Conservation (phyloP, 345 rosid genomes). For the Brassica juncea region DNA sequence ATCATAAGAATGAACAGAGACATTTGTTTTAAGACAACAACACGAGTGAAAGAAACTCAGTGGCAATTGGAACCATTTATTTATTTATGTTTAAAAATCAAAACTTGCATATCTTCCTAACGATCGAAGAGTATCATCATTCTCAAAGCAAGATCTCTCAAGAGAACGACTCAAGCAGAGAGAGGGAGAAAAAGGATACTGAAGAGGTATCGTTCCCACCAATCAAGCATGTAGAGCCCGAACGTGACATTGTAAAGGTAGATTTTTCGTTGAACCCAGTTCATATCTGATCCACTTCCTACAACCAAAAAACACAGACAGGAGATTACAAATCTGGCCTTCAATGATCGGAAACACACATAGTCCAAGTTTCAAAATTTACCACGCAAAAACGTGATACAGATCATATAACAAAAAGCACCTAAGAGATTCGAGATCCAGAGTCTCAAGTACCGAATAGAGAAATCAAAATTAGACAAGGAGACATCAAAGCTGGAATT, state of each 20-base stretch:
- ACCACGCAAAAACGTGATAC: not conserved
- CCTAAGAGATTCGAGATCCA: not conserved
- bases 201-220: constrained; percentile 99
- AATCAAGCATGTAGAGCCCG: constrained; percentile 97
- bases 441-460: not conserved
- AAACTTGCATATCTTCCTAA: constrained; percentile 3
- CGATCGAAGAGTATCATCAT: constrained; percentile 2
- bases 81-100: constrained; percentile 9
- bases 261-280: constrained; percentile 95
- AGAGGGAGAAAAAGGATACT: constrained; percentile 64
- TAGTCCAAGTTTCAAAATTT: not conserved
- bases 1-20: constrained; percentile 1
- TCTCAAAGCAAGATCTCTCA: not conserved
- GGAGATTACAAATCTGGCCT: not conserved
- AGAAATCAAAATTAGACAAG: not conserved
- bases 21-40: constrained; percentile 1
- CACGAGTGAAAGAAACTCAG: not conserved
- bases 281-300: constrained; percentile 52
- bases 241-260: constrained; percentile 95
- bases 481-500: not conserved
- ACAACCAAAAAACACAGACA: not conserved
- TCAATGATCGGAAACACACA: not conserved
- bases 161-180: not conserved
- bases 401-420: no score
- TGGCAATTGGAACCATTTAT: not conserved